These are phyloP conservation scores for Prinsepia uniflora DNA, from an alignment of 306 rosid species.

Conservation along the genomic window DNA sequence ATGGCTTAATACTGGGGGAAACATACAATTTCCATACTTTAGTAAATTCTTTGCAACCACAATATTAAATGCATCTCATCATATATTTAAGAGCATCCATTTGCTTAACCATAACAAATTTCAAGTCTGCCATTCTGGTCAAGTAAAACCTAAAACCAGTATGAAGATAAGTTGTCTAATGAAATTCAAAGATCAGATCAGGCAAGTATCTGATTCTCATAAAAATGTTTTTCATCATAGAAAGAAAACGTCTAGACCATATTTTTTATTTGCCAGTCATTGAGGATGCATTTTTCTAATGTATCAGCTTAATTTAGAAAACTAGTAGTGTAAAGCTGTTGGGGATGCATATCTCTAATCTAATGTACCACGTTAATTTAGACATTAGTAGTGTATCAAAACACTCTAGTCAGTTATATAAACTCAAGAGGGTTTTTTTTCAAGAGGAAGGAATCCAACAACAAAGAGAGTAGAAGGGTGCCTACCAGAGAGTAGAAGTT, in stretches of 20 bases:
- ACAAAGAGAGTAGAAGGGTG: too few species aligned
- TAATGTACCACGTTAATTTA: not conserved
- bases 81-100: not conserved
- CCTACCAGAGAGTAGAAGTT: not conserved
- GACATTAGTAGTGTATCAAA: not conserved
- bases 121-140: not conserved
- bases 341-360: not conserved
- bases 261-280: not conserved
- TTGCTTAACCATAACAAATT: not conserved
- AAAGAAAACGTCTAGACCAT: not conserved
- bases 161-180: not conserved
- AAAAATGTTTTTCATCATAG: not conserved
- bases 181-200: not conserved
- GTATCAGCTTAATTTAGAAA: not conserved
- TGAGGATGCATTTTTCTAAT: not conserved
- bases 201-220: not conserved
- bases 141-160: not conserved
- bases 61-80: slow-evolving; percentile 3
- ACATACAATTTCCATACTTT: not conserved
- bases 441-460: too few species aligned
- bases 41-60: not conserved
- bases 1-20: not conserved
- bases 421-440: not conserved
- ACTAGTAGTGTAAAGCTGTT: not conserved
- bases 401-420: not conserved